phyloP scores from a whole-genome alignment of 805 yeast genomes.

The Saccharomycopsis sp. region DNA sequence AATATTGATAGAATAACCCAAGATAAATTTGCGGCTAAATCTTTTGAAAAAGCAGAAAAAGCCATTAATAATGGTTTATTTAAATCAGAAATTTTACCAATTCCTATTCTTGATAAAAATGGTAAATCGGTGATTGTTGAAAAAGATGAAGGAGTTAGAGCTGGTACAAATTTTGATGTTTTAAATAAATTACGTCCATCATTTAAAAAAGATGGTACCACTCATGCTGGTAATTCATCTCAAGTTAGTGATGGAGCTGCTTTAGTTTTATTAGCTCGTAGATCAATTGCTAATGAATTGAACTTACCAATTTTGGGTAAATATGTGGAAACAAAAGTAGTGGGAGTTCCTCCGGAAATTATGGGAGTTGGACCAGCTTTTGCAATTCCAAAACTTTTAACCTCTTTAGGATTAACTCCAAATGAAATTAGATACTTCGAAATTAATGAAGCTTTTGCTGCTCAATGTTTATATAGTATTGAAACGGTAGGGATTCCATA shows the following conservation, averaged over 20 bases:
- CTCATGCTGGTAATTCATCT: slow-evolving; percentile 95
- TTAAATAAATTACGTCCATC: slow-evolving; percentile 77
- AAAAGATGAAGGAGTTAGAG: slow-evolving; percentile 85
- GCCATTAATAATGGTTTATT: slow-evolving; percentile 69
- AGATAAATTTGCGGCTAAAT: slow-evolving; percentile 81
- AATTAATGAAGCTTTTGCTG: slow-evolving; percentile 95
- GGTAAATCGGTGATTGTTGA: slow-evolving; percentile 28
- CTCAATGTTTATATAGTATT: slow-evolving; percentile 78
- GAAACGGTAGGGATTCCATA: slow-evolving; percentile 53
- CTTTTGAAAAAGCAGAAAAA: slow-evolving; percentile 73
- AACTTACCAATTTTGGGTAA: slow-evolving; percentile 69
- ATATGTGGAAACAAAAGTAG: slow-evolving; percentile 66
- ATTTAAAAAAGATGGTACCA: slow-evolving; percentile 70
- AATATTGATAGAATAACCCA: slow-evolving; percentile 58
- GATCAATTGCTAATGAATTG: slow-evolving; percentile 70
- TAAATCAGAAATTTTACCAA: slow-evolving; percentile 81
- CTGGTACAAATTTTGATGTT: slow-evolving; percentile 70
- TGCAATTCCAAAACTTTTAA: slow-evolving; percentile 81
- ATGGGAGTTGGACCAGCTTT: slow-evolving; percentile 98
- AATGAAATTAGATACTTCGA: slow-evolving; percentile 71
- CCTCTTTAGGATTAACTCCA: slow-evolving; percentile 45
- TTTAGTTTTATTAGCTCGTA: slow-evolving; percentile 72
- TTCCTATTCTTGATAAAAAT: slow-evolving; percentile 41
- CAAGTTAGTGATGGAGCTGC: slow-evolving; percentile 97
- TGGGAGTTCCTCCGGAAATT: slow-evolving; percentile 93